These are phyloP conservation scores for Lactarius evosmus DNA, from an alignment of 768 basidiomycete species.

Conservation along the genomic window DNA sequence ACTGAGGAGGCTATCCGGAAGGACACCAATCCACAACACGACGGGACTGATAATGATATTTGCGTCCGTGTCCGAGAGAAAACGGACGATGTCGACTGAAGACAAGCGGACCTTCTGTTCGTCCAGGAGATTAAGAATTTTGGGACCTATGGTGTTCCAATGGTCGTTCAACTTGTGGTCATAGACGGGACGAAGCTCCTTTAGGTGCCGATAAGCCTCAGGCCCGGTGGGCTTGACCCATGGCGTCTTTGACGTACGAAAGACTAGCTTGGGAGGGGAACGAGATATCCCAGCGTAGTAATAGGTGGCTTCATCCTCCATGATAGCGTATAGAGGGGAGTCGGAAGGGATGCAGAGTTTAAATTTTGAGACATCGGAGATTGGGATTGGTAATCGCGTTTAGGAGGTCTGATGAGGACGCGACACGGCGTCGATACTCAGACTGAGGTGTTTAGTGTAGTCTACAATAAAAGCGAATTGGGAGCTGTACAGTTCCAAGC, in stretches of 20 bases:
- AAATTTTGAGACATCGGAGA: too few species aligned
- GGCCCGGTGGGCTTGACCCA: conserved; percentile 28
- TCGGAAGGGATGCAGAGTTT: too few species aligned
- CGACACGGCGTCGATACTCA: too few species aligned
- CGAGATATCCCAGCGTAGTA: conserved; percentile 35
- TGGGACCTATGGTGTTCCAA: conserved; percentile 35
- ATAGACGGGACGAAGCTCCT: conserved; percentile 36
- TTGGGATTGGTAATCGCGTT: too few species aligned
- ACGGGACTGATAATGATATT: conserved; percentile 18
- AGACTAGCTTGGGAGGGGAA: conserved; percentile 31
- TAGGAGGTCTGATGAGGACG: too few species aligned
- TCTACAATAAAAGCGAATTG: too few species aligned
- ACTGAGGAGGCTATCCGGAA: conserved; percentile 31
- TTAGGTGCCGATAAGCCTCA: conserved; percentile 23
- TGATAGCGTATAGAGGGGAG: not conserved
- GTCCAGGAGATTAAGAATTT: conserved; percentile 33
- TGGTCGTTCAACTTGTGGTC: conserved; percentile 34
- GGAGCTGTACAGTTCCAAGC: too few species aligned
- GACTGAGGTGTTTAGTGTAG: too few species aligned
- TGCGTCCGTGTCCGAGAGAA: conserved; percentile 29
- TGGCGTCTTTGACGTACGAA: conserved; percentile 32
- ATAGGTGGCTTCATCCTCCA: conserved; percentile 28
- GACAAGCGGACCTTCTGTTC: conserved; percentile 34
- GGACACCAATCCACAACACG: conserved; percentile 42
- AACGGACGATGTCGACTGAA: conserved; percentile 38